Base-by-base conservation (phyloP, 106 monocot genomes). In the Acanthochlamys bracteata region DNA sequence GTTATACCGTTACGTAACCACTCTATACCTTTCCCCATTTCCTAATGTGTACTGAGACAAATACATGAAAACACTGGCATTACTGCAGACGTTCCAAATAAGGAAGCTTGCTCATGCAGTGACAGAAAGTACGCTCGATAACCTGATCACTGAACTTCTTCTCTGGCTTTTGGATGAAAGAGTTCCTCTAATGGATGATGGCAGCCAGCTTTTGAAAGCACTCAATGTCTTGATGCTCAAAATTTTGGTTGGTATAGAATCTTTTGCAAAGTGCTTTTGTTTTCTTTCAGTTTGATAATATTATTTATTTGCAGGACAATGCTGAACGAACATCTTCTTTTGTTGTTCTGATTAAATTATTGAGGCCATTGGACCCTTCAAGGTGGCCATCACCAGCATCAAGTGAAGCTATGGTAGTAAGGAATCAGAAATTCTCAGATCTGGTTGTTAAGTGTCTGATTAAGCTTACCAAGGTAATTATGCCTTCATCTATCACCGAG, bases 121-220 rank as follows among this genome's bases (percentile, higher is more conserved):
- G 47, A 91, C 73, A 68, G 85, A 89, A 72, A 71, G 74, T 52
- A 92, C 98, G 11, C 72, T 98, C 71, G 98, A 98, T 71, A 77
- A 68, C 61, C 81, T 98, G 17, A 92, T 98, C 6, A 98, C 98
- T 3, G 98, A 98, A 68, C 79, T 98, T 23, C 72, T 98, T 9
- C 83, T 98, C 39, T 98, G 98, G 98, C 98, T 98, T 60, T 81
- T 98, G 58, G 98, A 98, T 73, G 98, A 98, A 81, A 88, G 92
- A 55, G 98, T 98, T 67, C 88, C 88, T 75, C 58, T 79, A 69
- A 98, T 98, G 91, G 98, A 98, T 71, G 98, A 98, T 71, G 98
- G 98, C 8, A 92, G 98, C 64, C 92, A 91, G 51, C 74, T 98
- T 9, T 69, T 98, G 39, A 98, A 92, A 80, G 98, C 98, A 57